These are phyloP conservation scores for Fistulinella prunicolor DNA, from an alignment of 768 basidiomycete species.

Conservation along the genomic window DNA sequence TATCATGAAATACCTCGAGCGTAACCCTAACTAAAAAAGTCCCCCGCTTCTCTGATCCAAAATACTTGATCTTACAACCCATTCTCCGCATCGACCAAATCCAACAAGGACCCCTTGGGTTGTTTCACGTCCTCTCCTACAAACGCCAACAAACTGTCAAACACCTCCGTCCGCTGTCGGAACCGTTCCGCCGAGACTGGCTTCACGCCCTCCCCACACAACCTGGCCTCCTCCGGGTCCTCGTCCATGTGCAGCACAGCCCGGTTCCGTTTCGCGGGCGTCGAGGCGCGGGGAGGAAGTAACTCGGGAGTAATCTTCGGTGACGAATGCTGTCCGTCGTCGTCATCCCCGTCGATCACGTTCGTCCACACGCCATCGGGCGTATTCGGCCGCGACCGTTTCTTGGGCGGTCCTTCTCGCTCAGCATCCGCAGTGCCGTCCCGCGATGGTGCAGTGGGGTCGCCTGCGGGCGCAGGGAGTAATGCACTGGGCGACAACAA, in stretches of 20 bases:
- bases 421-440: conserved; percentile 21
- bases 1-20: too few species aligned
- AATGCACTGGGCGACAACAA: conserved; percentile 44
- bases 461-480: too few species aligned
- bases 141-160: conserved; percentile 64
- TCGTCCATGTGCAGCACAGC: conserved; percentile 27
- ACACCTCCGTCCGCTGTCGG: conserved; percentile 64
- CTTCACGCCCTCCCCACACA: conserved; percentile 30
- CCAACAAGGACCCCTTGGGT: conserved; percentile 59
- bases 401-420: conserved; percentile 37
- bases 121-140: conserved; percentile 64
- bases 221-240: conserved; percentile 24
- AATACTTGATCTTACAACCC: too few species aligned
- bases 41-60: too few species aligned
- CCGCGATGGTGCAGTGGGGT: not conserved
- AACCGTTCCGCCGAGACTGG: conserved; percentile 48
- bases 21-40: too few species aligned
- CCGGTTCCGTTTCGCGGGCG: conserved; percentile 18
- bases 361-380: conserved; percentile 45
- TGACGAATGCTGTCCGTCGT: too few species aligned
- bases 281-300: too few species aligned
- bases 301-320: too few species aligned
- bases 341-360: conserved; percentile 35
- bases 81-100: conserved; percentile 49
- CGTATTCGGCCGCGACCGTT: conserved; percentile 43